Percentiles rank a stretch among this genome's conserved stretches.
phyloP scores from a whole-genome alignment of 352 stramenopile species.

The Phytophthora tubulina region DNA sequence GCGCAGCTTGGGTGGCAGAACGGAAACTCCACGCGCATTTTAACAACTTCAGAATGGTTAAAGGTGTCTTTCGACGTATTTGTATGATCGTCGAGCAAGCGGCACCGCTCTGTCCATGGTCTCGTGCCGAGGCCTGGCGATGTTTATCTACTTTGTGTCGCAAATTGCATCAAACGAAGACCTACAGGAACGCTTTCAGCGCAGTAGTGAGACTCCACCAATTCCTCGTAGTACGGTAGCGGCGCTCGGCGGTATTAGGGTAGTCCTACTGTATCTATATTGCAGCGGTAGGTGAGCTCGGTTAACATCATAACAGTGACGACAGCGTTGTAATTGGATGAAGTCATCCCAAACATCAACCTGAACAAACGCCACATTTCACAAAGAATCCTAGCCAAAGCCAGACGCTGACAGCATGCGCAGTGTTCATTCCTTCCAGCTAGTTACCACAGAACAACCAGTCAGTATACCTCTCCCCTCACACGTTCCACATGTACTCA shows the following conservation, averaged over 20 bases:
- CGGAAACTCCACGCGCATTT: conserved; percentile 11
- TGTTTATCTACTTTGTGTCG: conserved; percentile 27
- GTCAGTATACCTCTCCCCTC: not conserved
- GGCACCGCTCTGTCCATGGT: not conserved
- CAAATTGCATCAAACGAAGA: conserved; percentile 18
- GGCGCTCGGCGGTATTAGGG: not conserved
- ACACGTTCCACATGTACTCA: not conserved
- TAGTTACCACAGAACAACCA: not conserved
- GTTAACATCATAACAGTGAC: too few relatives aligned
- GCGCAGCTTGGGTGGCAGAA: conserved; percentile 7
- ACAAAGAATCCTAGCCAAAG: conserved; percentile 5
- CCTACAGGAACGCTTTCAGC: conserved; percentile 28
- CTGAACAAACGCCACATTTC: conserved; percentile 6
- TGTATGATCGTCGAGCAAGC: not conserved
- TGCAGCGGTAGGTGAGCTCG: not conserved
- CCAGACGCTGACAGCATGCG: conserved; percentile 1
- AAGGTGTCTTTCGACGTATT: not conserved
- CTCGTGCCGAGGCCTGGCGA: not conserved
- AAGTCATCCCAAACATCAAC: conserved; percentile 13
- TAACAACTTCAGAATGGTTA: conserved; percentile 21
- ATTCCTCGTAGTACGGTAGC: conserved; percentile 1
- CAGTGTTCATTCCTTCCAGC: not conserved
- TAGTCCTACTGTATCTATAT: not conserved
- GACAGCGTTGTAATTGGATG: not conserved
- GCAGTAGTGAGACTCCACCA: conserved; percentile 16